These are phyloP conservation scores for Geranomyces michiganensis DNA, from an alignment of 192 early-diverging fungal genomes.

Conservation along the genomic window DNA sequence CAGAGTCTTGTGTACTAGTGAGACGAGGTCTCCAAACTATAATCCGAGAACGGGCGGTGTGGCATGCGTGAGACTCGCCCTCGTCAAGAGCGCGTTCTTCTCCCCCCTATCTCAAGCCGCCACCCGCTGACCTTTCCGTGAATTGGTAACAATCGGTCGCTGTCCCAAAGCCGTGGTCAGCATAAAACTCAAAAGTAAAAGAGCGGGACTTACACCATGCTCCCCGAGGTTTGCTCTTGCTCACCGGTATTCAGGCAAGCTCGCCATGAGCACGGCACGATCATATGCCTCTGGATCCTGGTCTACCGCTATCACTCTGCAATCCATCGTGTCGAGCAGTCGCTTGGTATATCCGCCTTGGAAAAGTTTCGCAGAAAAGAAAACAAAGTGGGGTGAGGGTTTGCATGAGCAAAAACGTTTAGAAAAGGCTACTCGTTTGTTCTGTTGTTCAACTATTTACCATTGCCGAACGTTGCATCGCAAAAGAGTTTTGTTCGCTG, in stretches of 20 bases:
- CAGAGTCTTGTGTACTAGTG: conserved; percentile 38
- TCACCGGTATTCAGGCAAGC: conserved; percentile 38
- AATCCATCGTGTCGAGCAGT: conserved; percentile 55
- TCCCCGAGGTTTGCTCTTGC: background rate
- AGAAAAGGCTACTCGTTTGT: too few species aligned
- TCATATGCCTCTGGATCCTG: conserved; percentile 70
- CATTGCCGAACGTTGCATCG: conserved; percentile 75
- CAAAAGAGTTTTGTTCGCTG: conserved; percentile 44
- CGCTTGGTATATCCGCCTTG: conserved; percentile 68
- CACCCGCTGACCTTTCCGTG: conserved; percentile 40
- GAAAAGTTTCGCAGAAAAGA: too few species aligned
- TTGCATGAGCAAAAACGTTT: too few species aligned
- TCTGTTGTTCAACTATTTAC: background rate
- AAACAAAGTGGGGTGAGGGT: too few species aligned
- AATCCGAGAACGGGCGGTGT: too few species aligned
- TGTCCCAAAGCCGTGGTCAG: background rate
- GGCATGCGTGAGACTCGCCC: too few species aligned
- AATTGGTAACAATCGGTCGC: conserved; percentile 57
- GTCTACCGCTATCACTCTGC: conserved; percentile 70
- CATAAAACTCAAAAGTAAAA: background rate
- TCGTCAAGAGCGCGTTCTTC: too few species aligned
- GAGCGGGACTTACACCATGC: background rate
- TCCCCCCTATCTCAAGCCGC: too few species aligned
- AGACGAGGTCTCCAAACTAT: conserved; percentile 58
- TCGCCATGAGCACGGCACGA: conserved; percentile 53